A percentile compares a stretch with the other conserved stretches of the same genome.
Conservation (phyloP, 2,329 filamentous ascomycete species). For the Ceratocystis lukuohia region DNA sequence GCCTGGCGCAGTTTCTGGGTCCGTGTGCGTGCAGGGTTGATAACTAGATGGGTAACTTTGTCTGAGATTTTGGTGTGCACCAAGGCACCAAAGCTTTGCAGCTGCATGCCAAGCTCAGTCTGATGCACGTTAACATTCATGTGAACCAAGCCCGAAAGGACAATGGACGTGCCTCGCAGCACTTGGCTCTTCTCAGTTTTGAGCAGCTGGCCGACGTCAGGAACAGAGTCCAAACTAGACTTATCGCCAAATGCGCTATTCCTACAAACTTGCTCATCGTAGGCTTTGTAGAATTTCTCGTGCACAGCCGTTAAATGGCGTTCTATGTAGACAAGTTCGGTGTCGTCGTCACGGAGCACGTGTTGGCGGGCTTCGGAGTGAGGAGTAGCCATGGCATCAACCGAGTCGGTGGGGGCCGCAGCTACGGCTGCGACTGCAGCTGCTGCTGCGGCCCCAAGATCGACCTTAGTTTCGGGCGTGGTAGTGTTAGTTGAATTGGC, state of each 20-base stretch:
- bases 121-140: conserved; percentile 63
- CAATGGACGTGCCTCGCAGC: conserved; percentile 61
- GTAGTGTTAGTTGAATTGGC: too few relatives aligned
- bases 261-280: conserved; percentile 37
- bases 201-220: conserved; percentile 78
- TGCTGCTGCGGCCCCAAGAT: conserved; percentile 15
- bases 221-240: conserved; percentile 38
- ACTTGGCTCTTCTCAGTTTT: conserved; percentile 65
- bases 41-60: conserved; percentile 61
- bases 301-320: conserved; percentile 65
- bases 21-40: conserved; percentile 55
- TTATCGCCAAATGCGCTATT: background rate
- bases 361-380: conserved; percentile 40
- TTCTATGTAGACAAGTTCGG: conserved; percentile 65
- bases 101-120: conserved; percentile 79
- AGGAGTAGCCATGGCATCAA: conserved; percentile 23
- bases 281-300: conserved; percentile 66
- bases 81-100: conserved; percentile 68
- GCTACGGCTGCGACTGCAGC: background rate
- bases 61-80: conserved; percentile 43
- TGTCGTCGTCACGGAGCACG: conserved; percentile 75
- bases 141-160: conserved; percentile 83
- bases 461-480: too few relatives aligned
- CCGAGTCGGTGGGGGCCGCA: conserved; percentile 19
- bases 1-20: conserved; percentile 89